These are phyloP conservation scores for Tulasnella sp. DNA, from an alignment of 768 basidiomycete genomes.

Conservation along the genomic window DNA sequence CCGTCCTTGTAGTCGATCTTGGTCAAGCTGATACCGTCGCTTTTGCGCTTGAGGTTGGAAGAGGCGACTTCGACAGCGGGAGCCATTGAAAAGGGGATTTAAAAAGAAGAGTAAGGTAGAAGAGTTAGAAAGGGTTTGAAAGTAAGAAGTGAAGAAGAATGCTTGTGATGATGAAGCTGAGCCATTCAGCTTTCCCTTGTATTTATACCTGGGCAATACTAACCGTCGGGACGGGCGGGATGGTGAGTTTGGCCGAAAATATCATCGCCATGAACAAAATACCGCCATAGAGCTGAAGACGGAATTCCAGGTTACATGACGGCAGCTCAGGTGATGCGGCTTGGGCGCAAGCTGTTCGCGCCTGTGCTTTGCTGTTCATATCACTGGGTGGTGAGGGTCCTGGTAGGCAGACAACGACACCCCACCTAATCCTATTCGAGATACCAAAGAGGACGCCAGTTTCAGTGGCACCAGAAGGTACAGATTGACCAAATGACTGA, in stretches of 20 bases:
- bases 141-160: not conserved
- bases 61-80: not conserved
- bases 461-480: too few species aligned
- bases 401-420: too few species aligned
- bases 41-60: not conserved
- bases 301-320: not conserved
- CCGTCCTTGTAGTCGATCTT: not conserved
- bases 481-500: too few species aligned
- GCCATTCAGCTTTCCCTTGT: not conserved
- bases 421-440: too few species aligned
- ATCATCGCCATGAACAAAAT: not conserved
- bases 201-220: not conserved
- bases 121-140: too few species aligned
- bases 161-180: not conserved
- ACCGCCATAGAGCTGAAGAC: not conserved
- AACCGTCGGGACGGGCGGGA: not conserved
- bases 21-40: not conserved
- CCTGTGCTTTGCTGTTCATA: not conserved
- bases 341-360: not conserved
- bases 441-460: too few species aligned
- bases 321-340: not conserved
- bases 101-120: conserved; percentile 11
- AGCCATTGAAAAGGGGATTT: not conserved
- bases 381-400: not conserved
- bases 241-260: not conserved